Conservation (phyloP, 495 filamentous ascomycete species). For the Haplographium delicatum region DNA sequence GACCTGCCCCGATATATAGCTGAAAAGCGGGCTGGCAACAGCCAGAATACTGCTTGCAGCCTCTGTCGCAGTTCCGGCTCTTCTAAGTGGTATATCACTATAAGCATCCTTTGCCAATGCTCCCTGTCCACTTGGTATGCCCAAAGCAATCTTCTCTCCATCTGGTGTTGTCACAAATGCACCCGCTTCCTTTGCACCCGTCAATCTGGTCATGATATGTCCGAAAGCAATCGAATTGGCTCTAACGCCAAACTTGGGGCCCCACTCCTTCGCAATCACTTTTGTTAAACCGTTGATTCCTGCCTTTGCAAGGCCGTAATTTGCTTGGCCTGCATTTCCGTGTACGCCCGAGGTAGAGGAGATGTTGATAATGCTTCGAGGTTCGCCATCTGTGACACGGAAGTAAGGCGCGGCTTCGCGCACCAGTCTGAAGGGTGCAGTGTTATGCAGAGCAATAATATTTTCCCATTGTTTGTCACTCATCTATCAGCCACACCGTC, state of each 20-base stretch:
- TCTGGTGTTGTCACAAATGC: constrained; percentile 70
- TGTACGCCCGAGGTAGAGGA: constrained; percentile 72
- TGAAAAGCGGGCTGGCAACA: constrained; percentile 73
- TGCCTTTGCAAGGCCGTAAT: constrained; percentile 80
- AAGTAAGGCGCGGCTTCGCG: constrained; percentile 79
- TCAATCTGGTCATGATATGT: constrained; percentile 70
- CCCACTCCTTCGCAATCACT: constrained; percentile 91
- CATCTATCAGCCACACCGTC: constrained; percentile 46
- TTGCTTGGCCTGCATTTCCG: constrained; percentile 81
- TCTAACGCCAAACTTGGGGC: constrained; percentile 74
- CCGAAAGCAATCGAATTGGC: constrained; percentile 83
- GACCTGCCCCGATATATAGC: constrained; percentile 79
- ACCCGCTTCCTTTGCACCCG: constrained; percentile 73
- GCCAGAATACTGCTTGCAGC: constrained; percentile 73
- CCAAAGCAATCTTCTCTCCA: constrained; percentile 70
- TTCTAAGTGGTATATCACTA: constrained; percentile 68
- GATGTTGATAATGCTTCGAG: constrained; percentile 76
- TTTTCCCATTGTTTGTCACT: constrained; percentile 89
- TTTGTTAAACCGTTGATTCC: constrained; percentile 75
- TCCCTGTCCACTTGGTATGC: constrained; percentile 48
- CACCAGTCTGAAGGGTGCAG: constrained; percentile 76
- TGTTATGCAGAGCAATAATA: constrained; percentile 74
- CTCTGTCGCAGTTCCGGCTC: constrained; percentile 72
- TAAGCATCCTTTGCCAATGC: constrained; percentile 34
- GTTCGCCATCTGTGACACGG: constrained; percentile 75